Percentiles rank a stretch among this genome's conserved stretches.
These are phyloP conservation scores for Xylogone sp. DNA, from an alignment of 2,329 filamentous ascomycete genomes.

Conservation along the genomic window DNA sequence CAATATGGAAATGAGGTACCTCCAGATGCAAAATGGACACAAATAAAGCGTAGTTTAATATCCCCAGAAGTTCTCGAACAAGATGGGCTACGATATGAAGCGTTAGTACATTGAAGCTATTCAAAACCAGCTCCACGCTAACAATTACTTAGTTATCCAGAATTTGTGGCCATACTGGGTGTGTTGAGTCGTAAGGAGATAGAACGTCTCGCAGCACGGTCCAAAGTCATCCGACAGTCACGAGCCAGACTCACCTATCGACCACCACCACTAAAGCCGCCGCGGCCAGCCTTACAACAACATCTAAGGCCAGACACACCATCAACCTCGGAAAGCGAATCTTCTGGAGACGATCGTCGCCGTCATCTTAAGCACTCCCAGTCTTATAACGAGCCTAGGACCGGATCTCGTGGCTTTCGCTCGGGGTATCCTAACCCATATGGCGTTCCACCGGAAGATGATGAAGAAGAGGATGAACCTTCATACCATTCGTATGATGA, in stretches of 20 bases:
- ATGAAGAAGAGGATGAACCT: no score
- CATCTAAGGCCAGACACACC: conserved; percentile 9
- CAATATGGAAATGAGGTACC: conserved; percentile 53
- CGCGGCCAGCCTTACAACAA: conserved; percentile 4
- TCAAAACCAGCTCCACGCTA: background rate
- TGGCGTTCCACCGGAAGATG: conserved; percentile 12
- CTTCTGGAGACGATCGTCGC: background rate
- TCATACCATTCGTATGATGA: background rate
- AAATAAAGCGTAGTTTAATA: conserved; percentile 49
- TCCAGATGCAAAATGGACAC: conserved; percentile 56
- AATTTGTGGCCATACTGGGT: conserved; percentile 58
- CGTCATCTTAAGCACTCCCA: background rate
- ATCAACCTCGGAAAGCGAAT: conserved; percentile 5
- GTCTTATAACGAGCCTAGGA: background rate
- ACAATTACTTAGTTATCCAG: conserved; percentile 36
- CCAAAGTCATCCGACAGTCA: conserved; percentile 31
- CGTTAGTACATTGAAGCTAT: conserved; percentile 23
- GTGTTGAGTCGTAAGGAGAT: conserved; percentile 49
- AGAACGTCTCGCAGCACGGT: conserved; percentile 42
- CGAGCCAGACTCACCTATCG: conserved; percentile 8
- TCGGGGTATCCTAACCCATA: conserved; percentile 21
- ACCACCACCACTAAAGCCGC: conserved; percentile 8
- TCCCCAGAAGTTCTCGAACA: conserved; percentile 54
- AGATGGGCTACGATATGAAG: conserved; percentile 56
- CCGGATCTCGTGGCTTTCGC: background rate